Conservation (phyloP, 1,139 yeast species). For the Yamadazyma blattariae region DNA sequence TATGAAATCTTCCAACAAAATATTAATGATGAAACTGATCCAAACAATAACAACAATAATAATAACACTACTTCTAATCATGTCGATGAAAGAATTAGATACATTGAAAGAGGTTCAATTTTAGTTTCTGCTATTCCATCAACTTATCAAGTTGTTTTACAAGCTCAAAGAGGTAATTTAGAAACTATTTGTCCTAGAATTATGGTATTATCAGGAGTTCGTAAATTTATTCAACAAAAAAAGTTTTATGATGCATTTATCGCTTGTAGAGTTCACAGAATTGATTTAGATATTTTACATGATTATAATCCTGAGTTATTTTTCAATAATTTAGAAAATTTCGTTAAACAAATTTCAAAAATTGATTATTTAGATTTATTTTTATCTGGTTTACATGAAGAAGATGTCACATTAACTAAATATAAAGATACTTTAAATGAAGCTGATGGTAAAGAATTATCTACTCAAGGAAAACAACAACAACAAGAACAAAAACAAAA, state of each 20-base stretch:
- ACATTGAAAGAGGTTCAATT: constrained; percentile 87
- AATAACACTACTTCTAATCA: constrained; percentile 6
- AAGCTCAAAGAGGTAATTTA: constrained; percentile 94
- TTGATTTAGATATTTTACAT: constrained; percentile 83
- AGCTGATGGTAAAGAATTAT: constrained; percentile 10
- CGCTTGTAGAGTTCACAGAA: constrained; percentile 86
- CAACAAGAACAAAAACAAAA: constrained; percentile 2
- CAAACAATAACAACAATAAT: constrained; percentile 2
- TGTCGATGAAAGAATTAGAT: constrained; percentile 80
- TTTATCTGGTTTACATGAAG: constrained; percentile 81
- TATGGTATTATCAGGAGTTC: constrained; percentile 81
- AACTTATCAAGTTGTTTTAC: constrained; percentile 76
- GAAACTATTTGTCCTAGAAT: constrained; percentile 94
- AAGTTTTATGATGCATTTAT: constrained; percentile 71
- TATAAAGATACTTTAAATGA: constrained; percentile 67
- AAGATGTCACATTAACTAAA: constrained; percentile 80
- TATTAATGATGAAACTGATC: background rate
- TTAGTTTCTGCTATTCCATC: constrained; percentile 82
- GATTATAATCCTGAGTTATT: constrained; percentile 81
- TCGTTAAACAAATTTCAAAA: constrained; percentile 66
- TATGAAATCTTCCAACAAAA: constrained; percentile 19
- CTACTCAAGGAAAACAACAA: constrained; percentile 1
- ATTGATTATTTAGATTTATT: constrained; percentile 83
- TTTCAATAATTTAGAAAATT: constrained; percentile 58
- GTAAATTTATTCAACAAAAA: constrained; percentile 58